These are phyloP conservation scores for Sclerotinia glacialis DNA, from an alignment of 2,329 filamentous ascomycete genomes.

Conservation along the genomic window DNA sequence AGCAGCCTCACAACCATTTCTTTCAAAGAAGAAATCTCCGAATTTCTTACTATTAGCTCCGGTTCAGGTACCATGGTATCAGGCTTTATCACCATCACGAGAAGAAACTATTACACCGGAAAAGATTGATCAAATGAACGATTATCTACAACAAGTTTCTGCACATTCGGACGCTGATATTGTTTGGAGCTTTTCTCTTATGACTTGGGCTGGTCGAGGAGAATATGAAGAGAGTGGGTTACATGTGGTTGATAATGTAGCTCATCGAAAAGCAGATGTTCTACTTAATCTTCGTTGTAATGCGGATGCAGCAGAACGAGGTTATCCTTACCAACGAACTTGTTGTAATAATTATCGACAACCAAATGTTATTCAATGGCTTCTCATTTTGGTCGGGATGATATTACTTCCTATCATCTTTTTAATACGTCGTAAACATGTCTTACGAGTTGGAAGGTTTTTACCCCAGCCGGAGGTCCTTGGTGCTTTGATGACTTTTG, in stretches of 20 bases:
- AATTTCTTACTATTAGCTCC: constrained; percentile 37
- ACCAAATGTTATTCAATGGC: constrained; percentile 42
- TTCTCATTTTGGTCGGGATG: constrained; percentile 38
- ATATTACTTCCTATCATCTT: constrained; percentile 36
- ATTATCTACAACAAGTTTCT: constrained; percentile 47
- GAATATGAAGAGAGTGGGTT: constrained; percentile 49
- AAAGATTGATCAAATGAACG: constrained; percentile 53
- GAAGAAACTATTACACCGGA: constrained; percentile 47
- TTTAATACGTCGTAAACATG: constrained; percentile 28
- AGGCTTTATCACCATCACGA: constrained; percentile 35
- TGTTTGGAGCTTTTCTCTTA: constrained; percentile 50
- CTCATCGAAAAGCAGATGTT: constrained; percentile 50
- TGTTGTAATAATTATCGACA: constrained; percentile 50
- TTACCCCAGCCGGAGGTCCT: constrained; percentile 29
- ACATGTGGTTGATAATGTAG: constrained; percentile 48
- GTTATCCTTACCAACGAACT: constrained; percentile 48
- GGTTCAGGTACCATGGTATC: constrained; percentile 40
- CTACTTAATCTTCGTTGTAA: constrained; percentile 54
- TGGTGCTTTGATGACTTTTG: constrained; percentile 29
- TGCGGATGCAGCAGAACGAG: constrained; percentile 42
- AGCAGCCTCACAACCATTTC: constrained; percentile 31
- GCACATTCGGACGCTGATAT: constrained; percentile 45
- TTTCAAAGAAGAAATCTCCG: constrained; percentile 27
- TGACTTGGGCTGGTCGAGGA: constrained; percentile 43
- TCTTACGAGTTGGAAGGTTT: constrained; percentile 24